Evolutionary conservation across 345 rosid species (phyloP).

Genomic region (Acer yangbiense): DNA sequence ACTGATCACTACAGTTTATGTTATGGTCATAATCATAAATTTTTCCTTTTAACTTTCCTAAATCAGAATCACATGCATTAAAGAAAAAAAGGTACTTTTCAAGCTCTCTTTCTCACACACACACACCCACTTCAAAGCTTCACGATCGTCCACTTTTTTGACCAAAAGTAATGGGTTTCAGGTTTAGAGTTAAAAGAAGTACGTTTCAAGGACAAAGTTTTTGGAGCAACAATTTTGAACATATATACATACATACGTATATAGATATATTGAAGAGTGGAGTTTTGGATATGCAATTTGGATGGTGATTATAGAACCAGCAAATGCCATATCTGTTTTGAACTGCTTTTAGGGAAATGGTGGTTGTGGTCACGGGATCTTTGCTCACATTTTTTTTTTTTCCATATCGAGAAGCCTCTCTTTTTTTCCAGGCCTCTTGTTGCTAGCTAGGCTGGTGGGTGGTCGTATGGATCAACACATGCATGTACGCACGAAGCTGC

Average conservation of each 20-base stretch:
- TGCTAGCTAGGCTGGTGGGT: not conserved
- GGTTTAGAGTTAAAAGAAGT: not conserved
- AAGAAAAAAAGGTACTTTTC: not conserved
- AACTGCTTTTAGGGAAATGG: constrained; percentile 2
- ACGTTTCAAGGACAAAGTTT: not conserved
- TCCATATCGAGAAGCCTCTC: not conserved
- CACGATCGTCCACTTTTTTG: not conserved
- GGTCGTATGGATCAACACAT: not conserved
- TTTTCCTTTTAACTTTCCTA: not conserved
- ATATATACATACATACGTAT: too few species aligned
- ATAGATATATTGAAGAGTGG: not conserved
- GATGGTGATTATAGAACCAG: not conserved
- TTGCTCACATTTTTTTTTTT: not conserved
- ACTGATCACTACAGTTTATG: not conserved
- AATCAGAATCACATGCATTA: constrained; percentile 16
- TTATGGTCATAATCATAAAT: not conserved
- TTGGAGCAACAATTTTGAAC: not conserved
- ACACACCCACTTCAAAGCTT: constrained; percentile 1
- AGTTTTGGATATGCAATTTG: not conserved
- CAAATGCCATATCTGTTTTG: not conserved
- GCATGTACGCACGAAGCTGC: too few species aligned
- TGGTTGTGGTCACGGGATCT: constrained; percentile 38
- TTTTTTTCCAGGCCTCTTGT: not conserved
- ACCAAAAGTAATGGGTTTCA: not conserved
- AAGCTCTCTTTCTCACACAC: not conserved